phyloP scores from a whole-genome alignment of 1,284 basidiomycete species.

The Ceratobasidium sp. region DNA sequence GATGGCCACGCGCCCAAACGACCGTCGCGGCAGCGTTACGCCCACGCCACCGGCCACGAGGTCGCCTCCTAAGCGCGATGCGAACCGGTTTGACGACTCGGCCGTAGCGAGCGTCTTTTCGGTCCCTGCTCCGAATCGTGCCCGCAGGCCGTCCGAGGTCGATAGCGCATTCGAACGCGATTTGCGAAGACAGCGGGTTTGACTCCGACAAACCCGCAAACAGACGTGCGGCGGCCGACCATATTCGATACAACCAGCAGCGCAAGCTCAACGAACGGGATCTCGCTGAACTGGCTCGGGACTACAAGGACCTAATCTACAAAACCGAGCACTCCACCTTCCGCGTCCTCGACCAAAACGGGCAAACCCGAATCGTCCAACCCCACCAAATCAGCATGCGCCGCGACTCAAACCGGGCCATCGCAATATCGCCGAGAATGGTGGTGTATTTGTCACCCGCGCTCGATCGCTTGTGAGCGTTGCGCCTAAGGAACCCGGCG shows the following conservation, averaged over 20 bases:
- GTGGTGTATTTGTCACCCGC: constrained; percentile 91
- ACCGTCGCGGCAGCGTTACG: constrained; percentile 42
- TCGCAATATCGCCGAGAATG: constrained; percentile 55
- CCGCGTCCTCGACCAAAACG: constrained; percentile 95
- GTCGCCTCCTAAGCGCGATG: constrained; percentile 37
- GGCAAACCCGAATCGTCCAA: constrained; percentile 89
- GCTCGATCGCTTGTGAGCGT: constrained; percentile 83
- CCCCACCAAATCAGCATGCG: constrained; percentile 96
- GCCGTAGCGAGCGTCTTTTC: not conserved
- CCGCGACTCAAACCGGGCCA: constrained; percentile 84
- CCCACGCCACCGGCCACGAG: constrained; percentile 42
- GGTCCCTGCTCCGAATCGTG: not conserved
- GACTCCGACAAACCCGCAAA: constrained; percentile 75
- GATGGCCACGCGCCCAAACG: constrained; percentile 25
- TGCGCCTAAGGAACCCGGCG: constrained; percentile 83
- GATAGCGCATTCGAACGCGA: constrained; percentile 55
- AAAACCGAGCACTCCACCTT: constrained; percentile 97
- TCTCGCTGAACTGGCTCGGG: constrained; percentile 88
- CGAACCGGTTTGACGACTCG: constrained; percentile 26
- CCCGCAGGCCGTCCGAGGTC: not conserved
- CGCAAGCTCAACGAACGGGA: constrained; percentile 87
- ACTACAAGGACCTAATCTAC: constrained; percentile 90
- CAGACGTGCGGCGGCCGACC: constrained; percentile 70
- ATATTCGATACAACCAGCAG: constrained; percentile 84
- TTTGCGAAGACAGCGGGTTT: constrained; percentile 75